Evolutionary conservation across 192 early-diverging fungal genomes (phyloP), one percentile per base, ranked within the genome.

Genomic region (Allomyces macrogynus): DNA sequence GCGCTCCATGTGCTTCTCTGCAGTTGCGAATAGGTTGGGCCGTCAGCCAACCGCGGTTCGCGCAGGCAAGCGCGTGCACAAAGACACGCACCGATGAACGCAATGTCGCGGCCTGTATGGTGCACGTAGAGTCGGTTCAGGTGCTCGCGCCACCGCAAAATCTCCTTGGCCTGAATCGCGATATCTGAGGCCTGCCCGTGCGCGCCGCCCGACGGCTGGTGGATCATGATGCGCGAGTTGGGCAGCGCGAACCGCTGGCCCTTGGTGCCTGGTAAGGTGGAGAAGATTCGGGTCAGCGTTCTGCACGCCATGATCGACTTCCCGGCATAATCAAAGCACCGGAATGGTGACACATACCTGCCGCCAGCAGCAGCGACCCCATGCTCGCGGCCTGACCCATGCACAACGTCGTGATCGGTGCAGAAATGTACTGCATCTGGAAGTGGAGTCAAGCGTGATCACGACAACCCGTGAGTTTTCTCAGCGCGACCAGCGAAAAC

Each of bases 361-460:
- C 91, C 7, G 90, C 79, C 62, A 99, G 71, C 14, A 99, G 77
- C 62, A 99, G 77, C 61, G 93, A 96, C 10, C 89, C 95, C 95
- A 99, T 99, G 0, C 91, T 94, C 67, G 92, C 95, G 4, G 95
- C 93, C 75, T 99, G 95, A 23, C 95, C 95, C 62, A 89, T 89
- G 73, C 95, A 99, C 43, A 96, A 74, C 10, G 95, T 99, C 22
- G 88, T 81, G 0, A 99, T 91, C 0, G 95, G 91, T 18, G 81
- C 85, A 79, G 89, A 84, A 40, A 98, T 92, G 64, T 95, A 95
- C 82, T 98, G 75, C 76, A 72, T 64, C 40, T 27, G 26, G 26
- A 3, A 4, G 26, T 27, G 26, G 26, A 27, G 26, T 27, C 26
- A 4, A 27, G 26, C 26, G 26, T 27, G 26, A 27, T 27, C 26